Percentiles rank a stretch among this genome's conserved stretches.
Conservation (phyloP, 2,329 filamentous ascomycete genomes). For the Colletotrichum siamense region DNA sequence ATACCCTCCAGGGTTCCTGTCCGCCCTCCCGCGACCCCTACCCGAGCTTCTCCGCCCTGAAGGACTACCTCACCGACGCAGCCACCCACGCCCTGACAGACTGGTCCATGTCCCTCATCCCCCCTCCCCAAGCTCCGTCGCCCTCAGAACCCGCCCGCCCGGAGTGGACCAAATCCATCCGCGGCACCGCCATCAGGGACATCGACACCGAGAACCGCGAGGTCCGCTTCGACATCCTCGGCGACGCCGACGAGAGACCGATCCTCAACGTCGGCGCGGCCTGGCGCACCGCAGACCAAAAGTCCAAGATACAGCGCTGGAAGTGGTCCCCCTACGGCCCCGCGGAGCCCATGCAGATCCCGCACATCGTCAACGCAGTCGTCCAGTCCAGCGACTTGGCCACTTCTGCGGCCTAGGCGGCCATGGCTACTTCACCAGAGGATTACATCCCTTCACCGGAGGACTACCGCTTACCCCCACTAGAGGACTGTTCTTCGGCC, state of each 20-base stretch:
- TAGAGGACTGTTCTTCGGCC: not conserved
- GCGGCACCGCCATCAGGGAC: slow-evolving; percentile 37
- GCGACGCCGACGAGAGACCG: slow-evolving; percentile 8
- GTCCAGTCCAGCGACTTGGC: slow-evolving; percentile 4
- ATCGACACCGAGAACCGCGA: slow-evolving; percentile 30
- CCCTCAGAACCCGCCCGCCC: not conserved
- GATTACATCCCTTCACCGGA: not conserved
- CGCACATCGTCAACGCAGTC: slow-evolving; percentile 13
- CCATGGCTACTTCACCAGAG: not conserved
- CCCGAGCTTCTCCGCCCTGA: slow-evolving; percentile 46
- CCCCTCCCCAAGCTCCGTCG: not conserved
- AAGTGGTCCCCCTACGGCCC: slow-evolving; percentile 30
- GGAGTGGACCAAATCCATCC: slow-evolving; percentile 34
- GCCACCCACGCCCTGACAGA: slow-evolving; percentile 45
- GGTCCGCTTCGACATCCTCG: slow-evolving; percentile 36
- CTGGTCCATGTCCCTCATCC: slow-evolving; percentile 32
- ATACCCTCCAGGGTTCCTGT: slow-evolving; percentile 42
- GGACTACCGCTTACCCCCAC: not conserved
- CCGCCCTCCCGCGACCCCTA: slow-evolving; percentile 51
- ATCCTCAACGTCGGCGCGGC: slow-evolving; percentile 28
- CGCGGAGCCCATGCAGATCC: not conserved
- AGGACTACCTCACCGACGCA: slow-evolving; percentile 51
- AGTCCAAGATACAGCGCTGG: slow-evolving; percentile 29
- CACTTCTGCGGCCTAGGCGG: not conserved
- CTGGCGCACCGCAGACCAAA: slow-evolving; percentile 17